Evolutionary conservation across 2,329 filamentous ascomycete species (phyloP), one percentile per base, ranked within the genome.

Genomic region (Orbilia ellipsospora): DNA sequence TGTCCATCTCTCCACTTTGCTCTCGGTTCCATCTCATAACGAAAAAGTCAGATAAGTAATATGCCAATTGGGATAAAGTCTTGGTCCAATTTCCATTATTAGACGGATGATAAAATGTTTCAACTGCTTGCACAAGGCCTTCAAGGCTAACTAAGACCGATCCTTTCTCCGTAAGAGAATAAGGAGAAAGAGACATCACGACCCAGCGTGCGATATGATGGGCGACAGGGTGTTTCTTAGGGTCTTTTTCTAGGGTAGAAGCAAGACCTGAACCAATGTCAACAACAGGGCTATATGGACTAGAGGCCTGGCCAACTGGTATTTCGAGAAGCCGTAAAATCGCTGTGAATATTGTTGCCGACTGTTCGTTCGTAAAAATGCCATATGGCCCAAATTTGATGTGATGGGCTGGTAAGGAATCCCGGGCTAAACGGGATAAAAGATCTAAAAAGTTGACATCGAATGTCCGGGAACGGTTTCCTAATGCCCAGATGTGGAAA

Each of bases 101-200:
- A 1, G 95, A 99, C 1, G 95, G 95, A 80, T 99, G 95, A 85
- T 97, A 99, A 83, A 99, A 99, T 0, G 95, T 99, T 82, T 99
- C 95, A 55, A 98, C 91, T 1, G 94, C 95, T 82, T 98, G 92
- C 78, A 99, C 91, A 62, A 99, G 85, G 0, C 92, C 94, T 82
- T 99, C 94, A 4, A 99, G 87, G 78, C 92, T 92, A 40, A 90
- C 88, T 79, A 99, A 83, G 51, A 96, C 88, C 0, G 94, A 98
- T 66, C 90, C 90, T 31, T 90, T 86, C n/a, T 88, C 86, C 50
- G 92, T 88, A 57, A 96, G 84, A 80, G 92, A 95, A 54, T 89
- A 85, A 0, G 95, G 94, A 0, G 95, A 98, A 45, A 99, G 82
- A 0, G 94, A 97, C 88, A 94, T 94, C 62, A 96, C 89, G 72